Evolutionary conservation across 75 land plant genomes (phyloP).

Genomic region (Cryptomeria japonica): DNA sequence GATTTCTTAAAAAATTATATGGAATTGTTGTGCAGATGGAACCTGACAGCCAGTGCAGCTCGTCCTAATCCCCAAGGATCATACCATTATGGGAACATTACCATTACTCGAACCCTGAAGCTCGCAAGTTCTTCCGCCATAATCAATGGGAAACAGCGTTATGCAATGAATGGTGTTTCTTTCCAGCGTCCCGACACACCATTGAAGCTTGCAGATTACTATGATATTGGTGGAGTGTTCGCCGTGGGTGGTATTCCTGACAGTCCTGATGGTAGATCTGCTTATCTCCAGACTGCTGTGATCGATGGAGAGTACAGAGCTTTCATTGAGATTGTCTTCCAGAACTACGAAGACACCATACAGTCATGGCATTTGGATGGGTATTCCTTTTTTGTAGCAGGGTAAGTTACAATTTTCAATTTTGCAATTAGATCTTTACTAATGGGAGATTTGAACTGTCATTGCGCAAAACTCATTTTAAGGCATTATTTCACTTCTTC

Average conservation of each 20-base stretch:
- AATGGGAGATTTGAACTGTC: no score
- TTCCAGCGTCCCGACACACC: slow-evolving; percentile 68
- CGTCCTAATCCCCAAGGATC: slow-evolving; percentile 89
- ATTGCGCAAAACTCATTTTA: not conserved
- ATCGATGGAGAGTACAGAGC: slow-evolving; percentile 47
- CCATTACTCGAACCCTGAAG: slow-evolving; percentile 51
- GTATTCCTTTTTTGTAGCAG: slow-evolving; percentile 83
- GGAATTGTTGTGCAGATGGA: slow-evolving; percentile 36
- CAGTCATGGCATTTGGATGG: slow-evolving; percentile 96
- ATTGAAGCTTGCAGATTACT: slow-evolving; percentile 86
- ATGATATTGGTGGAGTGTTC: slow-evolving; percentile 67
- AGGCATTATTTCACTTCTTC: not conserved
- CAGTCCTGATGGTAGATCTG: slow-evolving; percentile 34
- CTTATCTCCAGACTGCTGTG: slow-evolving; percentile 48
- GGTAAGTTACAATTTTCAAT: slow-evolving; percentile 48
- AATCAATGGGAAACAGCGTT: slow-evolving; percentile 59
- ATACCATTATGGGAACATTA: slow-evolving; percentile 69
- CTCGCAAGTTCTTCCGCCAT: slow-evolving; percentile 33
- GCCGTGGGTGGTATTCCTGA: slow-evolving; percentile 41
- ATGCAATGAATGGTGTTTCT: slow-evolving; percentile 69
- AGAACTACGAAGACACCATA: slow-evolving; percentile 68
- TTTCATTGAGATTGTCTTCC: slow-evolving; percentile 82
- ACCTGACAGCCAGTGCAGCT: slow-evolving; percentile 79
- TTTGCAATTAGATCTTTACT: no score
- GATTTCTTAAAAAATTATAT: not conserved